Conservation (phyloP, 2,329 filamentous ascomycete genomes). For the Parastagonospora nodorum region DNA sequence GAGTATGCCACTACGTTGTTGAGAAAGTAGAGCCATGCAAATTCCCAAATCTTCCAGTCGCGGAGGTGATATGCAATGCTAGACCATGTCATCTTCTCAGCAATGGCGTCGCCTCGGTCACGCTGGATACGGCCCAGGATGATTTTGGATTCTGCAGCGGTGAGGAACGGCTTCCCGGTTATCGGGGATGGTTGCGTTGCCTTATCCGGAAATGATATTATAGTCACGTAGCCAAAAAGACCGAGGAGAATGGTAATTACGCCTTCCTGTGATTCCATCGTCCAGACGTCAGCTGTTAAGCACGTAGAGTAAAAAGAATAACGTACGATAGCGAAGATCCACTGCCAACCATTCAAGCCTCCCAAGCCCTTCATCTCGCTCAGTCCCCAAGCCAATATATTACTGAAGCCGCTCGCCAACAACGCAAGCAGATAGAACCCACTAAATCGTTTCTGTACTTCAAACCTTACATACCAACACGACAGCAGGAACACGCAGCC, state of each 20-base stretch:
- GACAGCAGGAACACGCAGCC: constrained; percentile 23
- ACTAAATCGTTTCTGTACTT: constrained; percentile 25
- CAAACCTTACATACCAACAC: constrained; percentile 26
- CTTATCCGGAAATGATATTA: constrained; percentile 21
- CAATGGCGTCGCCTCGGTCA: constrained; percentile 41
- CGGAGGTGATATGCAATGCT: constrained; percentile 12
- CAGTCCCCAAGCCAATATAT: constrained; percentile 37
- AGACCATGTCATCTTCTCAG: constrained; percentile 8
- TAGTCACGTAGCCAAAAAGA: constrained; percentile 16
- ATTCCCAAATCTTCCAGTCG: constrained; percentile 25
- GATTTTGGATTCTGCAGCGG: constrained; percentile 15
- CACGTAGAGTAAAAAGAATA: not conserved
- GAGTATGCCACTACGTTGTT: constrained; percentile 18
- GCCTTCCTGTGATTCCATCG: constrained; percentile 9
- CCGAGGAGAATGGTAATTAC: constrained; percentile 18
- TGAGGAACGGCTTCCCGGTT: constrained; percentile 19
- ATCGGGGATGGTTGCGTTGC: constrained; percentile 8
- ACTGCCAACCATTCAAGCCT: constrained; percentile 37
- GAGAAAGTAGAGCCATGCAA: constrained; percentile 13
- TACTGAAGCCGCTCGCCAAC: constrained; percentile 33
- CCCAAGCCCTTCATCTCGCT: constrained; percentile 32
- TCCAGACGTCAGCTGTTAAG: not conserved
- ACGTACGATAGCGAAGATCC: constrained; percentile 24
- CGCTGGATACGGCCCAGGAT: constrained; percentile 38
- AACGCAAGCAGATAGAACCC: constrained; percentile 30